phyloP scores from a whole-genome alignment of 2,329 filamentous ascomycete species.

The Colletotrichum godetiae region DNA sequence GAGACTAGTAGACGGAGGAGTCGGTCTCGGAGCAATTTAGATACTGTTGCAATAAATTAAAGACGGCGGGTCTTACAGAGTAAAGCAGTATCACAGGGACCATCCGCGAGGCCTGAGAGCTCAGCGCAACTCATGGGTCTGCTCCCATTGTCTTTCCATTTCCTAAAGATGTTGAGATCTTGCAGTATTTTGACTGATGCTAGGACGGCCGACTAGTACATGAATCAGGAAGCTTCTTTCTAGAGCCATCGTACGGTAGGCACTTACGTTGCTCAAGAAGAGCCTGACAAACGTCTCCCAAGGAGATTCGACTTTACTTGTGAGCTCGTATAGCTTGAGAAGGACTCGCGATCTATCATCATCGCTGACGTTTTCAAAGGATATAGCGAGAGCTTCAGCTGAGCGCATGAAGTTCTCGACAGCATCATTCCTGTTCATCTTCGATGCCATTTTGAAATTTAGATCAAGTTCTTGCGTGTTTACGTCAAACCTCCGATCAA shows the following conservation, averaged over 20 bases:
- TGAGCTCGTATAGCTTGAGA: conserved; percentile 4
- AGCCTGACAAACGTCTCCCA: conserved; percentile 16
- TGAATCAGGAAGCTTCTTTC: background rate
- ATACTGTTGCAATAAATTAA: no score
- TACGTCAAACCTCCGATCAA: no score
- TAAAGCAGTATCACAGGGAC: background rate
- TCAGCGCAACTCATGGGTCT: background rate
- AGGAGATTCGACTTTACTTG: conserved; percentile 2
- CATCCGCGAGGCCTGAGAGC: background rate
- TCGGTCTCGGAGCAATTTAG: background rate
- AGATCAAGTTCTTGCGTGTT: no score
- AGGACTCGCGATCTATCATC: background rate
- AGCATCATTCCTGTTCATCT: background rate
- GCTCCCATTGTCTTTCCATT: background rate
- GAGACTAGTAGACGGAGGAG: conserved; percentile 6
- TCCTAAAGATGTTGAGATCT: background rate
- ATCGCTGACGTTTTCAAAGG: background rate
- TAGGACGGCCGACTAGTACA: background rate
- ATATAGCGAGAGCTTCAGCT: background rate
- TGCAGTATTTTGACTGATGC: background rate
- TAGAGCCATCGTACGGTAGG: background rate
- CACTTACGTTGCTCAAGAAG: background rate
- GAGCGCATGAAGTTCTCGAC: background rate
- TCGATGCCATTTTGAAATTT: no score
- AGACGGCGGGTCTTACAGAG: background rate